Conservation (phyloP, 1,284 basidiomycete genomes). For the Tilletiopsis washingtonensis region DNA sequence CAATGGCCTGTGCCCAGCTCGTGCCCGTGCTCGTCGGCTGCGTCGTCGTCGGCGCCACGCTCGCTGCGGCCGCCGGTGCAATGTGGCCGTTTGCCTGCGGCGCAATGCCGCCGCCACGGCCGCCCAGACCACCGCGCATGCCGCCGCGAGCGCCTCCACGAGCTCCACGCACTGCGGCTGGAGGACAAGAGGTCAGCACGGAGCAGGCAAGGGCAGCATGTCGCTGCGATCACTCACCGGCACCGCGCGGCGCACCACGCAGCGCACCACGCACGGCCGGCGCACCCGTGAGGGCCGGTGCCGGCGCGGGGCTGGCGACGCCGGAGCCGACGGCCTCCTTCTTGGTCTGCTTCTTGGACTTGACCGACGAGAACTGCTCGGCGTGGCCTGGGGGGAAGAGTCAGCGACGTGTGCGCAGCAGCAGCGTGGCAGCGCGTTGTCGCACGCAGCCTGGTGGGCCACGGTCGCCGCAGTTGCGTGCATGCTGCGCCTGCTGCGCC, state of each 20-base stretch:
- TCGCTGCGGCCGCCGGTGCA: constrained; percentile 16
- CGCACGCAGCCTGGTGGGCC: too few relatives aligned
- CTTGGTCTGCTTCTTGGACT: constrained; percentile 62
- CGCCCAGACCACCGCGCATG: constrained; percentile 29
- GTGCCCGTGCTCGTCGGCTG: constrained; percentile 21
- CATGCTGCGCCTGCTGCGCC: too few relatives aligned
- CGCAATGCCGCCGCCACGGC: constrained; percentile 26
- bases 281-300: constrained; percentile 5
- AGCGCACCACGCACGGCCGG: constrained; percentile 3
- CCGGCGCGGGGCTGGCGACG: constrained; percentile 9
- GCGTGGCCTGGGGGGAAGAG: constrained; percentile 58
- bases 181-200: neutral
- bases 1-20: constrained; percentile 34
- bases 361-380: constrained; percentile 76
- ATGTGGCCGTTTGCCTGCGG: constrained; percentile 32
- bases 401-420: neutral
- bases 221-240: neutral
- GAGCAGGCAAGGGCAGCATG: neutral
- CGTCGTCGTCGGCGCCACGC: constrained; percentile 13
- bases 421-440: too few relatives aligned
- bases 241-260: neutral
- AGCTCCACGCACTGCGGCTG: constrained; percentile 24
- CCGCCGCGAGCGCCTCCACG: constrained; percentile 35
- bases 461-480: too few relatives aligned
- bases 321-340: constrained; percentile 25